Conservation (phyloP, 1,284 basidiomycete species). For the Puccinia polysora region DNA sequence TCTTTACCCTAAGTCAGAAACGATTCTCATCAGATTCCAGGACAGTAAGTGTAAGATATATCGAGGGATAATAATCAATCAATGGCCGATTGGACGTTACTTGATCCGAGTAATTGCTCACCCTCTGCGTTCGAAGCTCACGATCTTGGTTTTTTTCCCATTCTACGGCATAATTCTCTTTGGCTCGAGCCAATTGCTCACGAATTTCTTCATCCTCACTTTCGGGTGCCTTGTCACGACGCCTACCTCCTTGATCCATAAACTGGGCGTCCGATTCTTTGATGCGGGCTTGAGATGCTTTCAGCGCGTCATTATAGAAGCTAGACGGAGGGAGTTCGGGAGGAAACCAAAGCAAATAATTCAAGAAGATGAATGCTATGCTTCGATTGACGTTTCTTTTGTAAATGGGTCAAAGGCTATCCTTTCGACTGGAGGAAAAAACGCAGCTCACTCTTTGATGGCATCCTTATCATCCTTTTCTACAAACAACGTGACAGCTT, state of each 20-base stretch:
- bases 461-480: constrained; percentile 92
- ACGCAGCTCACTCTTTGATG: constrained; percentile 70
- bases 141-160: constrained; percentile 60
- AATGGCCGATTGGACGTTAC: constrained; percentile 45
- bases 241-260: constrained; percentile 8
- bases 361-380: too few relatives aligned
- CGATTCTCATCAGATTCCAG: constrained; percentile 41
- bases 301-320: constrained; percentile 63
- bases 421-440: too few relatives aligned
- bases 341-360: neutral
- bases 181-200: constrained; percentile 36
- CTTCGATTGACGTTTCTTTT: too few relatives aligned
- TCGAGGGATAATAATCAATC: constrained; percentile 44
- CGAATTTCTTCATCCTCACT: constrained; percentile 63
- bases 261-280: constrained; percentile 21
- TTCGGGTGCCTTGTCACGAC: constrained; percentile 11
- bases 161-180: constrained; percentile 46
- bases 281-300: constrained; percentile 58
- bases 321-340: constrained; percentile 56
- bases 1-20: constrained; percentile 44
- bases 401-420: too few relatives aligned
- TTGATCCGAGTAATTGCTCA: constrained; percentile 65
- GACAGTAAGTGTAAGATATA: neutral
- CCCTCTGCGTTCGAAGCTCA: constrained; percentile 63
- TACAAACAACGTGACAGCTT: constrained; percentile 84